phyloP scores from a whole-genome alignment of 306 rosid genomes.

The Dalbergia cochinchinensis region DNA sequence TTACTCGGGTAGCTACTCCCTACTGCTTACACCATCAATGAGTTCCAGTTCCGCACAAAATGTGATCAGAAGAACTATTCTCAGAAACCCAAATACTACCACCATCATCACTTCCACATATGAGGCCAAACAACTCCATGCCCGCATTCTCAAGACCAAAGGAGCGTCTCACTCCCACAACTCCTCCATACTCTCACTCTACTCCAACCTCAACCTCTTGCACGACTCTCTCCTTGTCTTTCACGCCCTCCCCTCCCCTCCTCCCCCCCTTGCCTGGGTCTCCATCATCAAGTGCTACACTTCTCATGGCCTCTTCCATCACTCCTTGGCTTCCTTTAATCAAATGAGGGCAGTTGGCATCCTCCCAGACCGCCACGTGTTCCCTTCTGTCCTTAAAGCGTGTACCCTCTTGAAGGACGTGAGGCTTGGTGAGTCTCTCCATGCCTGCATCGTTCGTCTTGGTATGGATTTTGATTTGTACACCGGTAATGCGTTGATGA shows the following conservation, averaged over 20 bases:
- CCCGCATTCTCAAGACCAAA: conserved; percentile 65
- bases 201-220: conserved; percentile 64
- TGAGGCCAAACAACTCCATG: conserved; percentile 78
- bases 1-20: too few relatives aligned
- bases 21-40: conserved; percentile 19
- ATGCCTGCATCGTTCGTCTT: conserved; percentile 57
- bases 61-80: conserved; percentile 48
- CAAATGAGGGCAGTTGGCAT: conserved; percentile 58
- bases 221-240: conserved; percentile 59
- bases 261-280: conserved; percentile 66
- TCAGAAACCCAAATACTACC: conserved; percentile 40
- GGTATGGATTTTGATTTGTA: conserved; percentile 75
- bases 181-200: conserved; percentile 65
- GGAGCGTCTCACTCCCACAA: conserved; percentile 44
- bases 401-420: conserved; percentile 61
- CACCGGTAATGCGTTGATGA: conserved; percentile 82
- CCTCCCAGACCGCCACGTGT: conserved; percentile 62
- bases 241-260: conserved; percentile 59
- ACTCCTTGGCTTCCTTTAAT: conserved; percentile 58
- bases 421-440: conserved; percentile 67
- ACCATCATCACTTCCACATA: conserved; percentile 39
- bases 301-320: conserved; percentile 57
- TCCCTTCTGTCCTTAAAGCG: conserved; percentile 80
- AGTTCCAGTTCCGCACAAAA: conserved; percentile 38
- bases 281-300: conserved; percentile 78